Evolutionary conservation across 2,329 filamentous ascomycete species (phyloP), one percentile per base, ranked within the genome.

Genomic region (Beauveria brongniartii): DNA sequence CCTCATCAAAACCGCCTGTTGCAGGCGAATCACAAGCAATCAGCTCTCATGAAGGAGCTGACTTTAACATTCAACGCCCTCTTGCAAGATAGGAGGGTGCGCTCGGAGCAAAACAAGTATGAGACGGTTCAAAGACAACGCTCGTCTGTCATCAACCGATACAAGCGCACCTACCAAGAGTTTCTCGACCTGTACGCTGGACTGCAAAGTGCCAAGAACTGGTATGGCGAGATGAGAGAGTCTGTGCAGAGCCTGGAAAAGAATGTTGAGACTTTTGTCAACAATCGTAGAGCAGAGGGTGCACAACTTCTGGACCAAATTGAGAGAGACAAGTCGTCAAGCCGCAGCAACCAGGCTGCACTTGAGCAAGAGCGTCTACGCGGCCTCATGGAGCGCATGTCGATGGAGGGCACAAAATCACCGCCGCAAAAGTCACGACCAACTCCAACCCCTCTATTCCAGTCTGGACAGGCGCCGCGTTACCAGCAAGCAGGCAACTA

Each of bases 231-330:
- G 72, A 99, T 97, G 92, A 89, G 88, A 68, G 92, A 97, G 65
- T 97, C 92, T 0, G 91, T 95, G 0, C 90, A 93, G 66, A 96
- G 90, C 70, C 78, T 97, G 46, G 86, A 92, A 68, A 94, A 96
- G 81, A 99, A 99, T 68, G 94, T 99, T 1, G 93, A 97, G 66
- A 90, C 89, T 0, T 99, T 99, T 74, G 92, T 99, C 65, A 95
- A 92, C 77, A 99, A 99, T 73, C 85, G 94, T 56, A 81, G 92
- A 63, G 88, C 90, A 0, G 94, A 99, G 77, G 94, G 94, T 4
- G 91, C 91, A 0, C 91, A 96, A 71, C 82, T 99, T 5, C 82
- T 99, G 41, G 86, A 85, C 66, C 89, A 92, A 67, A 99, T 99
- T 64, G 92, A 96, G 73, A 86, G 89, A 66, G 86, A 89, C 55